Percentiles rank a stretch among this genome's conserved stretches.
These are phyloP conservation scores for Saccharomycopsis sp. DNA, from an alignment of 805 yeast genomes.

Conservation along the genomic window DNA sequence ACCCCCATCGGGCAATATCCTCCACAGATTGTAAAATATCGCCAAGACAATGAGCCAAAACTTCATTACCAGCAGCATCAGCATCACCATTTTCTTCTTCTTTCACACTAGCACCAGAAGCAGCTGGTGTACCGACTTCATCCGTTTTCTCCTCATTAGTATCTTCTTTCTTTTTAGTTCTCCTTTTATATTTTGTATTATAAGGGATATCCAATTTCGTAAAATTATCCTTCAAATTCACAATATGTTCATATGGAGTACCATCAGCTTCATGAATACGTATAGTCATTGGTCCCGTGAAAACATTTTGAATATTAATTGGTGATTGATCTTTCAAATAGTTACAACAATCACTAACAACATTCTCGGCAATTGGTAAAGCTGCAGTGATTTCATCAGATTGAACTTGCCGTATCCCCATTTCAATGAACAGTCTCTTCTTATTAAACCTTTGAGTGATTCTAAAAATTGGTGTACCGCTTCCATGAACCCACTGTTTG, in stretches of 20 bases:
- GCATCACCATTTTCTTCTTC: constrained; percentile 25
- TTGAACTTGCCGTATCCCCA: constrained; percentile 90
- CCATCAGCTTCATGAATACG: constrained; percentile 98
- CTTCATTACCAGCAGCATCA: constrained; percentile 28
- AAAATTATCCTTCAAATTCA: constrained; percentile 76
- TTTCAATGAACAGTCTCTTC: constrained; percentile 87
- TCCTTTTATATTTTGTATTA: constrained; percentile 83
- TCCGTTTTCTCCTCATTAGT: constrained; percentile 20
- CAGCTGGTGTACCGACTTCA: constrained; percentile 24
- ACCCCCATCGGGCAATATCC: constrained; percentile 66
- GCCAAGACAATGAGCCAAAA: constrained; percentile 57
- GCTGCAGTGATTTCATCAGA: constrained; percentile 39
- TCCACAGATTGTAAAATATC: constrained; percentile 57
- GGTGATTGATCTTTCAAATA: constrained; percentile 18
- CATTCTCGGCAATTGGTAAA: constrained; percentile 31
- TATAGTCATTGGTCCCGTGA: constrained; percentile 93
- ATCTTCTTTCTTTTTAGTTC: constrained; percentile 19
- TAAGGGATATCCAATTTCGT: constrained; percentile 91
- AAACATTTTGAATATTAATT: constrained; percentile 31
- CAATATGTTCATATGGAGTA: constrained; percentile 96
- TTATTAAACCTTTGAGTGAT: constrained; percentile 90
- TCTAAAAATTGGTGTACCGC: constrained; percentile 83
- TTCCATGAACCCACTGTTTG: constrained; percentile 86
- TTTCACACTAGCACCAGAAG: constrained; percentile 30
- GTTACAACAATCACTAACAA: constrained; percentile 33